Evolutionary conservation across 768 basidiomycete species (phyloP), one percentile per base, ranked within the genome.

Genomic region (Scleroderma citrinum): DNA sequence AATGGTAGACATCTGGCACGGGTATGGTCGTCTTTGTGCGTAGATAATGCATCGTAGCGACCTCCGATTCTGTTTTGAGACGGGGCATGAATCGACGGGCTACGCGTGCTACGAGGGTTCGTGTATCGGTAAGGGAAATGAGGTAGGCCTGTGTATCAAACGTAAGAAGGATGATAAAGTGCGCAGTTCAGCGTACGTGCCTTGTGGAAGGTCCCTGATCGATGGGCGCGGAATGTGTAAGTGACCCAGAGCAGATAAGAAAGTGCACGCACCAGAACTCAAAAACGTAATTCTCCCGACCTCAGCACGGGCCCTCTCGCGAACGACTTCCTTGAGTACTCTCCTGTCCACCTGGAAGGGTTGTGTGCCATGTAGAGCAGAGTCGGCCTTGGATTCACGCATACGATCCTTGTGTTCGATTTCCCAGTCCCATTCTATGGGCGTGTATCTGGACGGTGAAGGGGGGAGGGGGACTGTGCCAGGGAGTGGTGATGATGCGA

Each of bases 81-180:
- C 85, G 77, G 1, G 88, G 85, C 87, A 92, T 89, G 65, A 86
- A 92, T 10, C 85, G 79, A 44, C 88, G 82, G 3, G 89, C 89
- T 20, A 92, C 86, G 34, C 88, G 80, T 6, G 85, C 87, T 7
- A 92, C 82, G 37, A 92, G 63, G 50, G 85, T 75, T 44, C 76
- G 69, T 14, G 75, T 69, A 58, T 85, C 78, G 17, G 67, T 71
- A 17, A 91, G 76, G 7, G 81, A 84, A 44, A 91, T 70, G 2
- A 88, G 75, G 69, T 90, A 92, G 26, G 86, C 89, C 87, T 90
- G 51, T 46, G 30, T 44, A 49, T 42, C 6, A 26, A 16, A 44
- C 52, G 53, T 55, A 51, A 60, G 43, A 44, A 45, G n/a, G 29
- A 31, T 3, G 13, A 35, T 2, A 11, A n/a, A 12, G 38, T 19